Percentiles rank a stretch among this genome's conserved stretches.
These are phyloP conservation scores for Phaeoacremonium minimum DNA, from an alignment of 2,329 filamentous ascomycete species.

Conservation along the genomic window DNA sequence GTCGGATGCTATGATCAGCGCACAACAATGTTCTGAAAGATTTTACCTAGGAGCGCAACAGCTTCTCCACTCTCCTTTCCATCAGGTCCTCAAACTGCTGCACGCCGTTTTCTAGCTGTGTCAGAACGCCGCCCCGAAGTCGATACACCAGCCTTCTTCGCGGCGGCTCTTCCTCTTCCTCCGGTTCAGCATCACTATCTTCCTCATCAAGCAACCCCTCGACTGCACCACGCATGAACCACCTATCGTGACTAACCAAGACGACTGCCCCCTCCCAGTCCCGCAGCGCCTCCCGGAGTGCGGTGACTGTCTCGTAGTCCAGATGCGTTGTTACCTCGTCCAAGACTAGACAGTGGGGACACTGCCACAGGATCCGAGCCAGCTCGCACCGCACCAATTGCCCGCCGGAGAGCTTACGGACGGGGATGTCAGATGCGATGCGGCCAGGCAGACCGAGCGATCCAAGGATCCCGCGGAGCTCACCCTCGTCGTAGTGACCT, in stretches of 20 bases:
- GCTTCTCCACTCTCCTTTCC: slow-evolving; percentile 51
- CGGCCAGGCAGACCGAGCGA: slow-evolving; percentile 68
- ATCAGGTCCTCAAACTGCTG: slow-evolving; percentile 61
- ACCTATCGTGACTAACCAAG: slow-evolving; percentile 77
- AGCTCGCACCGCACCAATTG: slow-evolving; percentile 67
- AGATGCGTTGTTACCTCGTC: slow-evolving; percentile 85
- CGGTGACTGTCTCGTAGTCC: slow-evolving; percentile 75
- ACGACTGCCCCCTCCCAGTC: slow-evolving; percentile 71
- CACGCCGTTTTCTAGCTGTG: slow-evolving; percentile 54
- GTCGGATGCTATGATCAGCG: not conserved
- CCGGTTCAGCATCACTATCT: slow-evolving; percentile 33
- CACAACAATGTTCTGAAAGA: not conserved
- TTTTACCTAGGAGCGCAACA: slow-evolving; percentile 19
- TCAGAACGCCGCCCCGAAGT: slow-evolving; percentile 53
- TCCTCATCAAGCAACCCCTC: slow-evolving; percentile 49
- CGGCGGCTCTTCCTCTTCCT: slow-evolving; percentile 36
- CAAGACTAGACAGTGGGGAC: slow-evolving; percentile 69
- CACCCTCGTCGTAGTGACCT: slow-evolving; percentile 57
- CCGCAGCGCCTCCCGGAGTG: slow-evolving; percentile 61
- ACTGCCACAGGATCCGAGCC: slow-evolving; percentile 62
- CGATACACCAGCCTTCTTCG: slow-evolving; percentile 56
- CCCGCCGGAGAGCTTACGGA: slow-evolving; percentile 72
- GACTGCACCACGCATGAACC: slow-evolving; percentile 71
- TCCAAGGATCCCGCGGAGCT: slow-evolving; percentile 61
- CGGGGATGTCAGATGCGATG: slow-evolving; percentile 67